Conservation (phyloP, 768 basidiomycete species). For the Phylloporus sp. region DNA sequence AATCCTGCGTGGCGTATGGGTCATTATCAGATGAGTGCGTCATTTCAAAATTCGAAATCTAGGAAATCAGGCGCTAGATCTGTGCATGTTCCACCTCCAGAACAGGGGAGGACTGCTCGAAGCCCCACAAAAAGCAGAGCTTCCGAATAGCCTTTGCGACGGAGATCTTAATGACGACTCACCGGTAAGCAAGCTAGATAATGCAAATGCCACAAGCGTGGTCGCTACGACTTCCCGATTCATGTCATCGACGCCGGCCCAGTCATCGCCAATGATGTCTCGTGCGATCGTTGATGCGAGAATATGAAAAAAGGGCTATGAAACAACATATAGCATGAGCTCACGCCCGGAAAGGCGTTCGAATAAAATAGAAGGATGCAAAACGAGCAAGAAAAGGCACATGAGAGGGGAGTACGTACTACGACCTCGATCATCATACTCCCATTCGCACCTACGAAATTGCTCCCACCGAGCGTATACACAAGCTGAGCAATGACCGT, state of each 20-base stretch:
- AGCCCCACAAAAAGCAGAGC: neutral
- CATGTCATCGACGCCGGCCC: conserved; percentile 45
- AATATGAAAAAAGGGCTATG: conserved; percentile 92
- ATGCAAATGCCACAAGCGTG: conserved; percentile 81
- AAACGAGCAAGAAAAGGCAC: neutral
- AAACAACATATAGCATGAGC: neutral
- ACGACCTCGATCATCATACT: conserved; percentile 99
- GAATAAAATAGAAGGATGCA: neutral
- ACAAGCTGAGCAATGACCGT: conserved; percentile 77
- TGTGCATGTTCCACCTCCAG: neutral
- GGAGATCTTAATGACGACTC: conserved; percentile 11
- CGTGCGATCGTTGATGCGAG: conserved; percentile 71
- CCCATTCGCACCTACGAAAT: conserved; percentile 85
- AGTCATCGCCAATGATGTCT: conserved; percentile 40
- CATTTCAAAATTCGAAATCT: conserved; percentile 15
- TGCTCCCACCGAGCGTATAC: conserved; percentile 82
- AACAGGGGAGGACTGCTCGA: neutral
- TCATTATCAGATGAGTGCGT: conserved; percentile 3
- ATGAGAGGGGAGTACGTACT: conserved; percentile 41
- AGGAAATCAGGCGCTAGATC: neutral
- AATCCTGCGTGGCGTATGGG: conserved; percentile 28
- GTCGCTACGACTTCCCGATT: conserved; percentile 80
- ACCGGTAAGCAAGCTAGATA: conserved; percentile 88
- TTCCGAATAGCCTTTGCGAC: neutral
- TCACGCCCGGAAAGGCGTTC: neutral